Evolutionary conservation across 345 rosid species (phyloP).

Genomic region (Cochlearia excelsa): DNA sequence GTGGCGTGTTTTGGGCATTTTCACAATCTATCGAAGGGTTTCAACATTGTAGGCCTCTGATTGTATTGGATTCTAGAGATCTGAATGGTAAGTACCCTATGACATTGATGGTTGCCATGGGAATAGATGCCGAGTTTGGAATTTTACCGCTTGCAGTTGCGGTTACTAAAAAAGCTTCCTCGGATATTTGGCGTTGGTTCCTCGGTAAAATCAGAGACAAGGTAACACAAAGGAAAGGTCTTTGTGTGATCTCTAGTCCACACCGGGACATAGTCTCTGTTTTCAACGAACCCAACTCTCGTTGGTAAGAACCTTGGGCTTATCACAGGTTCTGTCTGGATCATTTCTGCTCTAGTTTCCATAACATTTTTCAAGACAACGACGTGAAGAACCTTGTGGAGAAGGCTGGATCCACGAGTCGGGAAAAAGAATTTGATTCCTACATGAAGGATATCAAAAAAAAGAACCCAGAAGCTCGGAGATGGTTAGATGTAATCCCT

Average conservation of each 20-base stretch:
- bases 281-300: conserved; percentile 2
- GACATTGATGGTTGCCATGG: conserved; percentile 16
- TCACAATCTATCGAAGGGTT: conserved; percentile 19
- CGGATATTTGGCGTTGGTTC: conserved; percentile 20
- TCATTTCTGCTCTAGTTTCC: background rate
- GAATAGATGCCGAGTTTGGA: background rate
- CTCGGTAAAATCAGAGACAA: conserved; percentile 15
- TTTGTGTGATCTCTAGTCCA: conserved; percentile 21
- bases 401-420: background rate
- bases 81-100: background rate
- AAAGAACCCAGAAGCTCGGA: conserved; percentile 9
- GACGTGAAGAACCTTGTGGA: background rate
- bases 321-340: conserved; percentile 10
- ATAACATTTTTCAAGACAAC: background rate
- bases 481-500: conserved; percentile 3
- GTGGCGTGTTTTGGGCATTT: conserved; percentile 22
- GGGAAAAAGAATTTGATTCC: background rate
- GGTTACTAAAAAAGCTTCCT: conserved; percentile 1
- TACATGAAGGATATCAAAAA: conserved; percentile 3
- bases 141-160: conserved; percentile 9
- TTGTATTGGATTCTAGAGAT: background rate
- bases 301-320: conserved; percentile 20
- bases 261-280: conserved; percentile 15
- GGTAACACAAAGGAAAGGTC: conserved; percentile 16
- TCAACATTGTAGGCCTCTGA: conserved; percentile 18